Conservation (phyloP, 225 moss, liverwort and hornwort genomes). For the Asterella californica region DNA sequence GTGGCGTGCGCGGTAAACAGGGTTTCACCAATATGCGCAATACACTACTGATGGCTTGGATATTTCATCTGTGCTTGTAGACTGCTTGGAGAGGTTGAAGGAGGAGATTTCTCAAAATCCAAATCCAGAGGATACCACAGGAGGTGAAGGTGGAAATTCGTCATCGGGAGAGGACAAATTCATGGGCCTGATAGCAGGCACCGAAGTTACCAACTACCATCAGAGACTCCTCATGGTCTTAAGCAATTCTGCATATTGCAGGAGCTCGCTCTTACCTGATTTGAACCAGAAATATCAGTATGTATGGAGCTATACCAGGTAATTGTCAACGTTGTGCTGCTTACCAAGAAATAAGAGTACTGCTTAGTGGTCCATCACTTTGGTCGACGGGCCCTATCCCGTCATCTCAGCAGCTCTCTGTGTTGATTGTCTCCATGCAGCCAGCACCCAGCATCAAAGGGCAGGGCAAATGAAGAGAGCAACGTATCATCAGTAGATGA, state of each 20-base stretch:
- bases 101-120: constrained; percentile 62
- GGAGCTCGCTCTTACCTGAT: constrained; percentile 60
- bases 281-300: constrained; percentile 71
- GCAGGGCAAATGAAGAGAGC: constrained; percentile 48
- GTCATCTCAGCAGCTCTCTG: neutral
- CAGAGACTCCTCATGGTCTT: constrained; percentile 89
- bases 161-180: constrained; percentile 51
- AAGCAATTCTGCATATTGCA: constrained; percentile 89
- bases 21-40: neutral
- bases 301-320: constrained; percentile 75
- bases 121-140: constrained; percentile 47
- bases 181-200: constrained; percentile 74
- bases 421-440: constrained; percentile 15
- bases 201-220: constrained; percentile 71
- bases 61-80: constrained; percentile 21
- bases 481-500: constrained; percentile 58
- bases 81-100: constrained; percentile 80
- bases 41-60: no score
- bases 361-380: neutral
- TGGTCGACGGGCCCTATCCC: neutral
- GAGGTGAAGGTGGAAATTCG: constrained; percentile 37
- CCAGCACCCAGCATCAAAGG: constrained; percentile 29
- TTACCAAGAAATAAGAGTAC: neutral
- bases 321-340: constrained; percentile 11
- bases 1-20: no score